These are phyloP conservation scores for Cocos nucifera DNA, from an alignment of 176 grass and related monocot genomes.

Conservation along the genomic window DNA sequence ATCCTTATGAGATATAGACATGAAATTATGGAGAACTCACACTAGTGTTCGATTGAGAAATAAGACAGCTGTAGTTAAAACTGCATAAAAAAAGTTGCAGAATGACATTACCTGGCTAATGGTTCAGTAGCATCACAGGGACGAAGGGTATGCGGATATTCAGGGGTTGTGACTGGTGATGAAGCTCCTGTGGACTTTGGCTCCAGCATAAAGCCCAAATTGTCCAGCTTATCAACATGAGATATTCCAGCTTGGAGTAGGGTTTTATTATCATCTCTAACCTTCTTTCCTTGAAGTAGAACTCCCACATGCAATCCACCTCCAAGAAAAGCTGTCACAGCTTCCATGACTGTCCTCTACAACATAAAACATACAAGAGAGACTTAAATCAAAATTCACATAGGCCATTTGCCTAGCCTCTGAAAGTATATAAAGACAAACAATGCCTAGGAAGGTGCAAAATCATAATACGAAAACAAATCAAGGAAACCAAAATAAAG, in stretches of 20 bases:
- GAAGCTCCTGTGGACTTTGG: slow-evolving; percentile 42
- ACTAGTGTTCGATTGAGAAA: too few species aligned
- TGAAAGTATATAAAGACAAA: too few species aligned
- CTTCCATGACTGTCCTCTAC: slow-evolving; percentile 90
- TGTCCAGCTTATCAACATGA: slow-evolving; percentile 43
- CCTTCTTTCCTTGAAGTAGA: slow-evolving; percentile 78
- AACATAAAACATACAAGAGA: slow-evolving; percentile 6
- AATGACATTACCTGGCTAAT: slow-evolving; percentile 55
- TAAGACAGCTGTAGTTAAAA: too few species aligned
- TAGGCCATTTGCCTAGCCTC: too few species aligned
- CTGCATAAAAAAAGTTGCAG: too few species aligned
- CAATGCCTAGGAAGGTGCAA: too few species aligned
- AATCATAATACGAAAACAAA: too few species aligned
- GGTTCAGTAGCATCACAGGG: slow-evolving; percentile 54
- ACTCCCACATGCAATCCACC: slow-evolving; percentile 64
- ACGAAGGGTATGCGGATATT: slow-evolving; percentile 43
- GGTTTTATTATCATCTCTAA: slow-evolving; percentile 78
- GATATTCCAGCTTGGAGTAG: slow-evolving; percentile 67
- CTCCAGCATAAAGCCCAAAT: slow-evolving; percentile 76
- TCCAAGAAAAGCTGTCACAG: slow-evolving; percentile 73
- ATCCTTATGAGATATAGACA: too few species aligned
- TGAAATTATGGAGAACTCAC: too few species aligned
- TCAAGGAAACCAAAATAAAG: too few species aligned
- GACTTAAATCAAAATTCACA: too few species aligned
- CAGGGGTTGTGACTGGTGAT: slow-evolving; percentile 24